Evolutionary conservation across 176 grass and related monocot genomes (phyloP).

Genomic region (Rhynchospora breviuscula): DNA sequence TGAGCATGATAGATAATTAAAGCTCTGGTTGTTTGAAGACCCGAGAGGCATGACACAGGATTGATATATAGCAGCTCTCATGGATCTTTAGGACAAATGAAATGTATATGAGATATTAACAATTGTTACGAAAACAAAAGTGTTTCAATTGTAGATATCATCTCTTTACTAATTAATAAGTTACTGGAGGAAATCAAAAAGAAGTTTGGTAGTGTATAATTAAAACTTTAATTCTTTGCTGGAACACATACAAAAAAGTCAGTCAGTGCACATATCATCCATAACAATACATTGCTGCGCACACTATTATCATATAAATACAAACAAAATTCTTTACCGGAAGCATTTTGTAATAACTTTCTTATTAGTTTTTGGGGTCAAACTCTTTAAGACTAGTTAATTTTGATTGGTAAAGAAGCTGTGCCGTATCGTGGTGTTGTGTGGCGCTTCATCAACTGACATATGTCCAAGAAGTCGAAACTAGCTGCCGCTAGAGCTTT

Average conservation of each 20-base stretch:
- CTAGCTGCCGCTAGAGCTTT: too few species aligned
- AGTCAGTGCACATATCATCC: background rate
- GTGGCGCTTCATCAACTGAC: too few species aligned
- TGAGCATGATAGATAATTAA: background rate
- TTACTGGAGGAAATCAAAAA: background rate
- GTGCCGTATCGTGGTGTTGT: too few species aligned
- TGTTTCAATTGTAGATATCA: background rate
- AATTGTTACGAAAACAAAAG: background rate
- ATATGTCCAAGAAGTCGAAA: too few species aligned
- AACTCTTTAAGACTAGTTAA: too few species aligned
- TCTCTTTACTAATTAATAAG: background rate
- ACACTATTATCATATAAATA: too few species aligned
- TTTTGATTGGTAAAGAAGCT: too few species aligned
- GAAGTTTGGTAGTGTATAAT: background rate
- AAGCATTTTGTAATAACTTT: too few species aligned
- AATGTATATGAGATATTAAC: background rate
- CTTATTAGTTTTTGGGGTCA: too few species aligned
- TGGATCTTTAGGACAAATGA: background rate
- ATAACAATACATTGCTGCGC: background rate
- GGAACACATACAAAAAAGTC: background rate
- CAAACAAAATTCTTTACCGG: too few species aligned
- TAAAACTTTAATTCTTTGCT: background rate
- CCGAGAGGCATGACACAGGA: background rate
- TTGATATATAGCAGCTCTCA: conserved; percentile 1
- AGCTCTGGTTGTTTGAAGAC: background rate